Evolutionary conservation across 768 basidiomycete genomes (phyloP).

Genomic region (Mycena olivaceomarginata): DNA sequence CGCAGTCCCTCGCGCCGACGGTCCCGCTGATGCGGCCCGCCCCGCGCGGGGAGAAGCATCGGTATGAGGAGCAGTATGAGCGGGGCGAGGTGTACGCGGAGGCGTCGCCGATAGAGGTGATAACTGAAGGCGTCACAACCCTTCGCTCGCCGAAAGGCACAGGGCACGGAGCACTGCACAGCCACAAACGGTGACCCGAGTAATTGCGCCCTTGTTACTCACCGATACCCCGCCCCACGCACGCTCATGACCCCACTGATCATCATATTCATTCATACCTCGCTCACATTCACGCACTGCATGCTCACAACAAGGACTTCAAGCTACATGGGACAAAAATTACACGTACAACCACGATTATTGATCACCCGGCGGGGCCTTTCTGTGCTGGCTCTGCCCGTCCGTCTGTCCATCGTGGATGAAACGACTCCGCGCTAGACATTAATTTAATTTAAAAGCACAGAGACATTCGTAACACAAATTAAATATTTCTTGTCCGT

Average conservation of each 20-base stretch:
- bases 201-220: constrained; percentile 6
- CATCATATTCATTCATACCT: constrained; percentile 16
- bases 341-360: constrained; percentile 39
- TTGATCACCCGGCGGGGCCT: constrained; percentile 3
- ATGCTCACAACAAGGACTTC: constrained; percentile 32
- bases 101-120: constrained; percentile 43
- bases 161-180: constrained; percentile 32
- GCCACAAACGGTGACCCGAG: constrained; percentile 22
- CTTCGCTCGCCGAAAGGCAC: constrained; percentile 39
- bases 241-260: constrained; percentile 34
- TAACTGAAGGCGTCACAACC: constrained; percentile 42
- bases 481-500: constrained; percentile 39
- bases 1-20: constrained; percentile 46
- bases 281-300: constrained; percentile 36
- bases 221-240: constrained; percentile 39
- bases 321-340: constrained; percentile 32
- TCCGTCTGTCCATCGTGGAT: constrained; percentile 24
- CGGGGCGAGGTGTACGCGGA: constrained; percentile 38
- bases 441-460: constrained; percentile 43
- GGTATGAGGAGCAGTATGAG: constrained; percentile 43
- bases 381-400: background rate
- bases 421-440: constrained; percentile 35
- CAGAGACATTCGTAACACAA: constrained; percentile 44
- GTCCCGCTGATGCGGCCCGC: constrained; percentile 53
- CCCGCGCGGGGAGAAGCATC: constrained; percentile 42